Base-by-base conservation (phyloP, 2,329 filamentous ascomycete species). In the Ceratocystis lukuohia region DNA sequence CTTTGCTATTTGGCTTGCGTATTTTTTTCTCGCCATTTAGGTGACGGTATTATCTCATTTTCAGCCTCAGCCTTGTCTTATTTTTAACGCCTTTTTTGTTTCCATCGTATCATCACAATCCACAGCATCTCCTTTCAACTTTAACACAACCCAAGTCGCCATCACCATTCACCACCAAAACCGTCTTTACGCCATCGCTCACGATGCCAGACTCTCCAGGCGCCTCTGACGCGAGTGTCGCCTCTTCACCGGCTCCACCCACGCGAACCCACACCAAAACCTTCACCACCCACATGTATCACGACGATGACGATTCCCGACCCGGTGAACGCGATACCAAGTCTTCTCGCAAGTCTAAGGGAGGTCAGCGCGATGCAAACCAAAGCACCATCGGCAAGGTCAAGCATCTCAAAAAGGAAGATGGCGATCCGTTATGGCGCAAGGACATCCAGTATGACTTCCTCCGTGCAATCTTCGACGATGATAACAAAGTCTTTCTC, bases 371-470 rank as follows among this genome's bases (percentile, higher is more conserved):
- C 45, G 69, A 72, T 61, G 74, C 74, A 65, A 71, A 72, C 48
- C 74, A 76, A 64, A 74, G 73, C 67, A 74, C 77, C 65, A 77
- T 83, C 64, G 83, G 83, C 70, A 95, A 94, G 78, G 90, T 95
- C 67, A 79, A 88, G 65, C 89, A 94, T 74, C 77, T 95, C 64
- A 95, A 95, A 76, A 94, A 94, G 75, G 89, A 92, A 69, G 90
- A 95, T 72, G 90, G 90, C 72, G 88, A 92, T 70, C 90, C 90
- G 61, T 80, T 95, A 3, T 95, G 90, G 90, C 82, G 90, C 71
- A 86, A 85, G 74, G 90, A 95, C 75, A 95, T 95, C 68, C 90
- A 95, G 75, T 92, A 88, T 75, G 90, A 94, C 75, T 94, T 95
- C 71, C 80, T 95, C 70, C 85, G 84, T 71, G 82, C 85, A 62